Conservation (phyloP, 2,329 filamentous ascomycete species). For the Aspergillus sp. region DNA sequence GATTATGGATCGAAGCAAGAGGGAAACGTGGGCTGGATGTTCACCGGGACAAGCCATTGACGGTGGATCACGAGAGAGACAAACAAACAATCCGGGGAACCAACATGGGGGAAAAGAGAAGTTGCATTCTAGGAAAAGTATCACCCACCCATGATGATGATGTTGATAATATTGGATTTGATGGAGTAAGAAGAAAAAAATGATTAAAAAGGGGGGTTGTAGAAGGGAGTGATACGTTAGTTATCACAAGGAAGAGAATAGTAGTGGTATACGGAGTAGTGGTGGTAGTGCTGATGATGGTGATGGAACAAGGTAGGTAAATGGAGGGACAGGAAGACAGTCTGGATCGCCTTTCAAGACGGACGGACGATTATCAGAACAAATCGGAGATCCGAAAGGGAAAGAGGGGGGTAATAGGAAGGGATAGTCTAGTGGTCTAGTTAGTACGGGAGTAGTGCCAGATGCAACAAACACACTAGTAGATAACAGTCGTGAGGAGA, state of each 20-base stretch:
- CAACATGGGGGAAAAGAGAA: constrained; percentile 16
- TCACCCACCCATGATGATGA: constrained; percentile 26
- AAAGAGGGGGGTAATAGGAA: neutral
- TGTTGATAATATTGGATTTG: constrained; percentile 15
- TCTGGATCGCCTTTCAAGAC: neutral
- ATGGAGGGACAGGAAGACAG: neutral
- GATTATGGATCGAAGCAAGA: neutral
- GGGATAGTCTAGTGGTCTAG: neutral
- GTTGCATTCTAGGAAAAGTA: constrained; percentile 10
- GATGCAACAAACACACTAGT: no score
- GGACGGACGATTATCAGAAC: neutral
- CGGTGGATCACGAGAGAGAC: constrained; percentile 11
- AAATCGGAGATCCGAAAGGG: neutral
- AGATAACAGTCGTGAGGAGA: no score
- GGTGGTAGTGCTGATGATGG: neutral
- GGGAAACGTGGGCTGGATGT: neutral
- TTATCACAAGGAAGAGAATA: neutral
- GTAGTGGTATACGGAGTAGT: neutral
- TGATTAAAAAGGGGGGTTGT: neutral
- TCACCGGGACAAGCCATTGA: constrained; percentile 12
- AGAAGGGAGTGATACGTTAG: neutral
- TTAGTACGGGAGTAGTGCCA: neutral
- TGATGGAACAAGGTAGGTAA: neutral
- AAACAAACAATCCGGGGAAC: constrained; percentile 6
- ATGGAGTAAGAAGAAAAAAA: constrained; percentile 3